Conservation (phyloP, 148 eudicot species). For the Rhododendron griersonianum region DNA sequence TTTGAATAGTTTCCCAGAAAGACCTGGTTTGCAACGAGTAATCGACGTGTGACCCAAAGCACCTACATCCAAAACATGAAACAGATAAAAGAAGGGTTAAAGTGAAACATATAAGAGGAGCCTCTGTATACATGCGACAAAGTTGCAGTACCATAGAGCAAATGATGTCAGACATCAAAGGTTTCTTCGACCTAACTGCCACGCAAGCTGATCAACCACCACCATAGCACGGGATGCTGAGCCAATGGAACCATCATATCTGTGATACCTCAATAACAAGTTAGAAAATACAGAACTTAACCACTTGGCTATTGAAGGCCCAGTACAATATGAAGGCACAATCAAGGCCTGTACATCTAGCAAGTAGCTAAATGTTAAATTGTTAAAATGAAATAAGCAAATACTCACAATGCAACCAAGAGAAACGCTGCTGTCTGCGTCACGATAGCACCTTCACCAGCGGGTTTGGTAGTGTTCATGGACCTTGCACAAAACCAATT, state of each 20-base stretch:
- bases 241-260: constrained; percentile 90
- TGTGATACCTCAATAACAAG: constrained; percentile 19
- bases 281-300: neutral
- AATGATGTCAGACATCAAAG: constrained; percentile 28
- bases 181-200: constrained; percentile 49
- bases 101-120: too few species aligned
- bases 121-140: neutral
- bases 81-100: neutral
- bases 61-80: neutral
- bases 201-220: constrained; percentile 62
- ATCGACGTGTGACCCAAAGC: neutral
- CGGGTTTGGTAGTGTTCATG: constrained; percentile 61
- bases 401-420: constrained; percentile 74
- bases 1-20: neutral
- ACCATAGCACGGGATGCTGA: constrained; percentile 81
- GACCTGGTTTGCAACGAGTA: neutral
- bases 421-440: constrained; percentile 69
- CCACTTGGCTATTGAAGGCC: neutral
- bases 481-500: constrained; percentile 89
- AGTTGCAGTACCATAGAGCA: neutral
- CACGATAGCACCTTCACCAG: constrained; percentile 88
- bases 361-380: neutral
- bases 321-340: neutral
- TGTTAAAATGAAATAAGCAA: neutral
- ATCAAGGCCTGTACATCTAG: neutral